Evolutionary conservation across 1,139 yeast genomes (phyloP), one percentile per base, ranked within the genome.

Genomic region (Wickerhamiella pararugosa): DNA sequence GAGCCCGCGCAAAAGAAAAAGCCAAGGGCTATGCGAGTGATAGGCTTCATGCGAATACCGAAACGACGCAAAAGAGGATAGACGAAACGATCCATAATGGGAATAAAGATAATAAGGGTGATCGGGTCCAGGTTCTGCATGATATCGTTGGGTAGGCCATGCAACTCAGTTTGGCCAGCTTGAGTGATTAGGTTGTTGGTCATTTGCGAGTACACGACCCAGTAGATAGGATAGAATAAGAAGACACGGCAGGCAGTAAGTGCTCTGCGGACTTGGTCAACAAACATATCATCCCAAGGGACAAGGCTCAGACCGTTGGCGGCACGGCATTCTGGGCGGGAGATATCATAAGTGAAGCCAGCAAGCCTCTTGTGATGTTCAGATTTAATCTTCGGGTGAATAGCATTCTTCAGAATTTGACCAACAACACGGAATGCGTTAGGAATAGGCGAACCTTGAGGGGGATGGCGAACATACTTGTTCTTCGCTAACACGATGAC

Each of bases 1-100:
- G 94, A 71, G 35, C 70, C 54, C 5, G 86, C 61, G 43, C 79
- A 86, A 45, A 81, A 67, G 60, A 78, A 61, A 65, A 84, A 84
- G 8, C 96, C 95, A 50, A 68, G 66, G 56, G 71, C 68, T 51
- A 86, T 84, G 60, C 82, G 75, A 47, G 84, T 70, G 52, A 82
- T 75, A 35, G 94, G 69, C 41, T 51, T 51, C 55, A 63, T 55
- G 30, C 55, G 52, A 46, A 64, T 60, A 15, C 68, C 67, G 32
- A 67, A 60, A 51, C 59, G 66, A 59, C 79, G 66, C 52, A 76
- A 63, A 54, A 62, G 61, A 35, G 82, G 83, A 56, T 75, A 76
- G 32, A 75, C 48, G 33, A 66, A 49, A 45, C 65, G 55, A 56
- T 76, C 77, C 60, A 67, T 66, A 48, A 76, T 61, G 43, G 83